phyloP scores from a whole-genome alignment of 176 grass and related monocot genomes.

The Rhynchospora pubera region DNA sequence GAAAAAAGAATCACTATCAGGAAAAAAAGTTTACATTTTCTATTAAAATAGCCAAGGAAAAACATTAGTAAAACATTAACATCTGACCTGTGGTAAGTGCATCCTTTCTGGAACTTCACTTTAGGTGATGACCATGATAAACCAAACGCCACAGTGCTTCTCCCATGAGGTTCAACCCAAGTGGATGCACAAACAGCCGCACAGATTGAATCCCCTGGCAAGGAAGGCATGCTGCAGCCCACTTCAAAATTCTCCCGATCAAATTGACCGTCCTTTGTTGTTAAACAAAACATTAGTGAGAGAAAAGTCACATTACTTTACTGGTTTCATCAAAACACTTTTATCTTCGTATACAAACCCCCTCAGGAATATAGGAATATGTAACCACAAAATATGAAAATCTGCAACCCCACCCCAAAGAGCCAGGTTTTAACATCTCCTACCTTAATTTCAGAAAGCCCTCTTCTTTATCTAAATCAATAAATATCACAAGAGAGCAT shows the following conservation, averaged over 20 bases:
- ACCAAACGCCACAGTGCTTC: slow-evolving; percentile 78
- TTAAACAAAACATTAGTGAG: slow-evolving; percentile 15
- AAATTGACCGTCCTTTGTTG: slow-evolving; percentile 63
- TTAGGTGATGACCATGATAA: slow-evolving; percentile 91
- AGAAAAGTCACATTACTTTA: neutral
- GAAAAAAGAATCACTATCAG: neutral
- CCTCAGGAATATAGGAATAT: neutral
- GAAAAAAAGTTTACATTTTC: neutral
- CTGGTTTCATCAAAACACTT: neutral
- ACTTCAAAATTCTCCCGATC: slow-evolving; percentile 52
- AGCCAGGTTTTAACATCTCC: neutral
- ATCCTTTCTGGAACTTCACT: slow-evolving; percentile 97
- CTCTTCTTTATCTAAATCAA: neutral
- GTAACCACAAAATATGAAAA: neutral
- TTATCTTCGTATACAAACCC: neutral
- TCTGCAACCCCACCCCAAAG: neutral
- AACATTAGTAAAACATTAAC: neutral
- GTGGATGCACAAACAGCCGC: slow-evolving; percentile 82
- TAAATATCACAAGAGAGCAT: neutral
- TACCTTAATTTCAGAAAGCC: neutral
- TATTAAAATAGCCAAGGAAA: slow-evolving; percentile 16
- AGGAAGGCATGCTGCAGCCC: slow-evolving; percentile 63
- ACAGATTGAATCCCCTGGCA: slow-evolving; percentile 57
- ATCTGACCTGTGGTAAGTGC: slow-evolving; percentile 76
- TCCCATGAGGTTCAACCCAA: slow-evolving; percentile 93